Percentiles rank a stretch among this genome's conserved stretches.
phyloP scores from a whole-genome alignment of 768 basidiomycete genomes.

The Boletus vinaceobasis region DNA sequence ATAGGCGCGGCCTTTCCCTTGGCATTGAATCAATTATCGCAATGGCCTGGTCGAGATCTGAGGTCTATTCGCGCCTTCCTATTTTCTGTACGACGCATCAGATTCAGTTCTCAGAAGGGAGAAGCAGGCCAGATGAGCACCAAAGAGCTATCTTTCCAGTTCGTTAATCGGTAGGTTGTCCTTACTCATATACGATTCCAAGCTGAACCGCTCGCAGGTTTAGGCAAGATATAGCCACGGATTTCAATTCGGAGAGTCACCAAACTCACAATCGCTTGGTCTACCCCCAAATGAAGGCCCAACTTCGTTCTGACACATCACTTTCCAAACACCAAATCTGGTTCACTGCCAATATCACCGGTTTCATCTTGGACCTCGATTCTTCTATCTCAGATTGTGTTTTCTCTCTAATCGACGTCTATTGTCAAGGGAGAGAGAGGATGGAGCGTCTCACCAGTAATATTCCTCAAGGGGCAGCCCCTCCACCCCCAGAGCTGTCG shows the following conservation, averaged over 20 bases:
- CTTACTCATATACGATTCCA: not conserved
- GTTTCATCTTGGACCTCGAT: constrained; percentile 83
- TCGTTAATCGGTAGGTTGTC: constrained; percentile 62
- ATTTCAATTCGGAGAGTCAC: constrained; percentile 72
- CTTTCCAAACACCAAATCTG: constrained; percentile 51
- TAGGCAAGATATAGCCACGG: constrained; percentile 62
- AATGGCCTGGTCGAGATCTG: constrained; percentile 36
- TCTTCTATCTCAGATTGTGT: constrained; percentile 74
- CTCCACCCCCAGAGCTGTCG: constrained; percentile 5
- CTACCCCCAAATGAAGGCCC: constrained; percentile 80
- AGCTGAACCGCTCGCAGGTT: constrained; percentile 50
- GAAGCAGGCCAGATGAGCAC: constrained; percentile 78
- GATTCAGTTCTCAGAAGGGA: constrained; percentile 69
- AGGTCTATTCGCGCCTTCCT: constrained; percentile 73
- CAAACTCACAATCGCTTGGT: constrained; percentile 65
- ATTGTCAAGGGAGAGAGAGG: constrained; percentile 75
- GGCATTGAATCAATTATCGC: constrained; percentile 51
- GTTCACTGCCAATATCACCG: constrained; percentile 70
- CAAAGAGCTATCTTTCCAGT: constrained; percentile 77
- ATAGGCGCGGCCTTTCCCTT: constrained; percentile 93
- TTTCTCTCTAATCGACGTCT: constrained; percentile 82
- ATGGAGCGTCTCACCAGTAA: constrained; percentile 63
- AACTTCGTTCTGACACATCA: constrained; percentile 56
- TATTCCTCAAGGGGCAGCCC: constrained; percentile 38
- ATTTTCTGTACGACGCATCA: constrained; percentile 73